Percentiles rank a stretch among this genome's conserved stretches.
phyloP scores from a whole-genome alignment of 352 stramenopile genomes.

The Elongisporangium prolatum region DNA sequence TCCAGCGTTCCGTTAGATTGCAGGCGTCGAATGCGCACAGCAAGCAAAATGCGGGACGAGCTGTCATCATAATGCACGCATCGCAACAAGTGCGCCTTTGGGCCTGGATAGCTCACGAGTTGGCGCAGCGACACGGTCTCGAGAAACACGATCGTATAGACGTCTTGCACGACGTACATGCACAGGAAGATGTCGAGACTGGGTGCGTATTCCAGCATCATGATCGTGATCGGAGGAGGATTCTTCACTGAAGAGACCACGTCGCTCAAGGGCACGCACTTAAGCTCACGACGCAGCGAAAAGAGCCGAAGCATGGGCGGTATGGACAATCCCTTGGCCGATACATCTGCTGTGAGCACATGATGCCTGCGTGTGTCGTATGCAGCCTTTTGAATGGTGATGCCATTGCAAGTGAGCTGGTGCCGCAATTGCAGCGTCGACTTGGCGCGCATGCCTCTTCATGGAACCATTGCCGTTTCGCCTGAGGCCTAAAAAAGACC shows the following conservation, averaged over 20 bases:
- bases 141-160: slow-evolving; percentile 51
- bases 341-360: slow-evolving; percentile 54
- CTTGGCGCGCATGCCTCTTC: slow-evolving; percentile 18
- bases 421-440: slow-evolving; percentile 75
- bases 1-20: neutral
- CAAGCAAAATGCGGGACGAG: slow-evolving; percentile 41
- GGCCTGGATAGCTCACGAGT: slow-evolving; percentile 45
- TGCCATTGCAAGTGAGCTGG: slow-evolving; percentile 52
- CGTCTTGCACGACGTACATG: slow-evolving; percentile 33
- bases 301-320: slow-evolving; percentile 62
- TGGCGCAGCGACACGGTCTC: slow-evolving; percentile 57
- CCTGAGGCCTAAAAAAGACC: neutral
- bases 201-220: slow-evolving; percentile 40
- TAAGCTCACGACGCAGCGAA: slow-evolving; percentile 68
- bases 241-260: slow-evolving; percentile 9
- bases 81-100: slow-evolving; percentile 29
- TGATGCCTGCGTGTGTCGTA: slow-evolving; percentile 75
- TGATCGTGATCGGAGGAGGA: slow-evolving; percentile 1
- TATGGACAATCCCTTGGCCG: slow-evolving; percentile 10
- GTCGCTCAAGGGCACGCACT: slow-evolving; percentile 32
- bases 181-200: slow-evolving; percentile 57
- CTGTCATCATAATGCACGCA: slow-evolving; percentile 37
- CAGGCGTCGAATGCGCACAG: slow-evolving; percentile 6
- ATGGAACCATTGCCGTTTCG: neutral
- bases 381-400: slow-evolving; percentile 40